phyloP scores from a whole-genome alignment of 768 basidiomycete genomes.

The Collybia sordida region DNA sequence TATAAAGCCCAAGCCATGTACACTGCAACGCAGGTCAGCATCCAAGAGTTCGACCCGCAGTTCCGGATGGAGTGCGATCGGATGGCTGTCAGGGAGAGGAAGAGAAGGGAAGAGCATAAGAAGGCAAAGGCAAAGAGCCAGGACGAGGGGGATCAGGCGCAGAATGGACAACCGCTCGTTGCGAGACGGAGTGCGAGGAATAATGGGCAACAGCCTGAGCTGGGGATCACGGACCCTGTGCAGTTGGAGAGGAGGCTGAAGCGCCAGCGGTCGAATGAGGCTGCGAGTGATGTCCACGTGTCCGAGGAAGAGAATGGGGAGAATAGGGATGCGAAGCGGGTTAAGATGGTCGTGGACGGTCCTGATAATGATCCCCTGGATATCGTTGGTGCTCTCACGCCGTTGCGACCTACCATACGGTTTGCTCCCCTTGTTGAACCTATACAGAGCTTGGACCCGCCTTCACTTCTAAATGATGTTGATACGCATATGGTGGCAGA shows the following conservation, averaged over 20 bases:
- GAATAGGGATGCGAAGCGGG: conserved; percentile 57
- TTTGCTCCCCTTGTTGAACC: conserved; percentile 44
- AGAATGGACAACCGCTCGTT: conserved; percentile 41
- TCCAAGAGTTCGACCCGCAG: conserved; percentile 80
- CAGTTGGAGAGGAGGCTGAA: conserved; percentile 76
- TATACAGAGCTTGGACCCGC: conserved; percentile 3
- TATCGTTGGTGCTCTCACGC: conserved; percentile 33
- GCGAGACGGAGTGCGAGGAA: conserved; percentile 70
- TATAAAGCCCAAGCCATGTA: conserved; percentile 88
- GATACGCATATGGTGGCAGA: conserved; percentile 38
- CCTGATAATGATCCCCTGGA: conserved; percentile 52
- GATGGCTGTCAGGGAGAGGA: conserved; percentile 77
- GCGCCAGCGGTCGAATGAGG: conserved; percentile 62
- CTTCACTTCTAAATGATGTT: not conserved
- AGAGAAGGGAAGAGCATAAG: conserved; percentile 58
- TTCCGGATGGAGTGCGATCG: conserved; percentile 83
- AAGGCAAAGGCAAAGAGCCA: conserved; percentile 47
- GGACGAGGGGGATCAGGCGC: conserved; percentile 34
- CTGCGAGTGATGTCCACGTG: conserved; percentile 46
- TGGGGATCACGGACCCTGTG: conserved; percentile 71
- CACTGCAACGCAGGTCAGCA: conserved; percentile 80
- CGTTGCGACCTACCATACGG: conserved; percentile 40
- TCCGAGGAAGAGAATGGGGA: conserved; percentile 55
- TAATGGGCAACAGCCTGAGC: conserved; percentile 71
- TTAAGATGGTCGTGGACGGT: conserved; percentile 43